phyloP scores from a whole-genome alignment of 306 rosid species.

The Corylus americana region DNA sequence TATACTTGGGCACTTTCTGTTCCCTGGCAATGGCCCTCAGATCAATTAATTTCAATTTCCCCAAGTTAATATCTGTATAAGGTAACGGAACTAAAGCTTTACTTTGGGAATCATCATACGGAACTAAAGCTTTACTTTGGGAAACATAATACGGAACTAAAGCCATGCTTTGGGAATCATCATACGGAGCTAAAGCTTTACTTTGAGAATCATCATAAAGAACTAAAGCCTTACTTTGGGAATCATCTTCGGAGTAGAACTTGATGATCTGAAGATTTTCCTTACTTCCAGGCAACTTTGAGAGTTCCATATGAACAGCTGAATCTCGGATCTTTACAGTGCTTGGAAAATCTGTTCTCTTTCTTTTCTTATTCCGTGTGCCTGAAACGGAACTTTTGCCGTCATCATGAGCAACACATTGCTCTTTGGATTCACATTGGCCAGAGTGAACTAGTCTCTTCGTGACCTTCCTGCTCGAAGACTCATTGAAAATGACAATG shows the following conservation, averaged over 20 bases:
- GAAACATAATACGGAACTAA: conserved; percentile 19
- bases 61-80: neutral
- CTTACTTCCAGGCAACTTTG: conserved; percentile 29
- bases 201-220: conserved; percentile 14
- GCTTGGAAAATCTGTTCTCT: conserved; percentile 17
- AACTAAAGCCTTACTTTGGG: conserved; percentile 12
- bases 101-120: conserved; percentile 15
- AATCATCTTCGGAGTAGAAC: conserved; percentile 16
- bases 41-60: neutral
- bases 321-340: conserved; percentile 19
- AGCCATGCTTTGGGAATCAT: conserved; percentile 23
- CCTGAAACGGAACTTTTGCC: conserved; percentile 30
- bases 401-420: conserved; percentile 36
- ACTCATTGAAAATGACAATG: conserved; percentile 27
- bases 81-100: conserved; percentile 18
- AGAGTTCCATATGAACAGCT: conserved; percentile 16
- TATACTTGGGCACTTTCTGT: conserved; percentile 17
- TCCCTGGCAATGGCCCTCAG: conserved; percentile 49
- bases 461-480: conserved; percentile 18
- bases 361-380: conserved; percentile 37
- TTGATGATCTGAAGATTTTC: conserved; percentile 9
- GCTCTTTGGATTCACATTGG: conserved; percentile 23
- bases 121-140: conserved; percentile 16
- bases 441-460: conserved; percentile 29
- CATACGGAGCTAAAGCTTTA: conserved; percentile 14